phyloP scores from a whole-genome alignment of 352 stramenopile species.

The Globisporangium parvum region DNA sequence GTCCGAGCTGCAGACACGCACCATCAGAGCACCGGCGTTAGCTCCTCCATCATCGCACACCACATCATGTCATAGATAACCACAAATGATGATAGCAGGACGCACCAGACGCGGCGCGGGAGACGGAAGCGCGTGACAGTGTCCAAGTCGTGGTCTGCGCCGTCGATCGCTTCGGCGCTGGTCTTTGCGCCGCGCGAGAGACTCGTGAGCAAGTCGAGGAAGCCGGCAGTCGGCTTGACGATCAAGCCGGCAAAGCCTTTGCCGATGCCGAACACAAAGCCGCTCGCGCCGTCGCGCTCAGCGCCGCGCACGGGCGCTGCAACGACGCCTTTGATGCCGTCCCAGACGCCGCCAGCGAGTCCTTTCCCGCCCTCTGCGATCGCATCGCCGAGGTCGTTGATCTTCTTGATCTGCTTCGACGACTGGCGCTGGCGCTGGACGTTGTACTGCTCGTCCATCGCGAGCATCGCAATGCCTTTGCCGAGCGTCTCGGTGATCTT shows the following conservation, averaged over 20 bases:
- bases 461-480: conserved; percentile 78
- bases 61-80: too few species aligned
- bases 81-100: conserved; percentile 1
- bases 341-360: conserved; percentile 72
- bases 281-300: conserved; percentile 65
- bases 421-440: conserved; percentile 71
- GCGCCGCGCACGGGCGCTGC: conserved; percentile 70
- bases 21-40: not conserved
- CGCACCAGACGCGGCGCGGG: conserved; percentile 71
- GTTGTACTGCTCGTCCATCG: conserved; percentile 88
- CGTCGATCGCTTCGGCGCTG: conserved; percentile 74
- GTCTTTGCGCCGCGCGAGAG: conserved; percentile 77
- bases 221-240: conserved; percentile 76
- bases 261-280: conserved; percentile 80
- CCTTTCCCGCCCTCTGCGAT: conserved; percentile 81
- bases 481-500: conserved; percentile 88
- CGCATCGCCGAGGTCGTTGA: conserved; percentile 71
- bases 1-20: conserved; percentile 41
- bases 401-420: conserved; percentile 67
- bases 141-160: conserved; percentile 38
- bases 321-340: conserved; percentile 79
- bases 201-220: conserved; percentile 79
- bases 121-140: conserved; percentile 59
- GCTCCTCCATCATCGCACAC: not conserved
- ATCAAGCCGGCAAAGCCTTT: conserved; percentile 80